phyloP scores from a whole-genome alignment of 2,329 filamentous ascomycete species.

The Penicillium sp. region DNA sequence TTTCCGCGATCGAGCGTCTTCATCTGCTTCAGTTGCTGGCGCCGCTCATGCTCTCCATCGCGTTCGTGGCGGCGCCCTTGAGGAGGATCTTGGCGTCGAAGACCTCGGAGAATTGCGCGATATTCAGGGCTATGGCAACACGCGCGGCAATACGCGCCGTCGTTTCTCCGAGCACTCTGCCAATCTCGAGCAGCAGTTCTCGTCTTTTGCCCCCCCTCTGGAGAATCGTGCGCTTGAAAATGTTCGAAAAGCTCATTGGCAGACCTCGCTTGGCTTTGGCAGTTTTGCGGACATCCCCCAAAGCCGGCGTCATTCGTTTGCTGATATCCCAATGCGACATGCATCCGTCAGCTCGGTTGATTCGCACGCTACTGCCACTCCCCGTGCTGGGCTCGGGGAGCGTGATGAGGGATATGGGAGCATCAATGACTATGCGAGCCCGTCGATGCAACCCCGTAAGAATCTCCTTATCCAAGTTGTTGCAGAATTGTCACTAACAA shows the following conservation, averaged over 20 bases:
- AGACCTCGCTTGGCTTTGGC: conserved; percentile 51
- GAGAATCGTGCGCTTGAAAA: conserved; percentile 48
- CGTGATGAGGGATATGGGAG: conserved; percentile 39
- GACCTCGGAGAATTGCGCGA: conserved; percentile 45
- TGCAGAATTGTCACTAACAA: conserved; percentile 30
- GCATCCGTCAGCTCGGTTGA: conserved; percentile 38
- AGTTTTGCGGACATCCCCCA: conserved; percentile 47
- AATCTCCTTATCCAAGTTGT: conserved; percentile 36
- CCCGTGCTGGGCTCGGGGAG: conserved; percentile 35
- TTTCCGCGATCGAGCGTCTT: conserved; percentile 43
- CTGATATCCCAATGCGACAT: conserved; percentile 50
- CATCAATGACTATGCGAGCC: conserved; percentile 38
- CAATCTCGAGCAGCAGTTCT: conserved; percentile 43
- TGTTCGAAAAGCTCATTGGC: conserved; percentile 50
- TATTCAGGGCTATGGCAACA: conserved; percentile 40
- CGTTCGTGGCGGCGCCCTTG: conserved; percentile 42
- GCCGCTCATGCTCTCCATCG: conserved; percentile 38
- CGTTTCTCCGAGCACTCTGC: conserved; percentile 47
- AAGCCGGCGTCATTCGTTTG: conserved; percentile 52
- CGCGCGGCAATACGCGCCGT: conserved; percentile 38
- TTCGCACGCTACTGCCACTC: conserved; percentile 23
- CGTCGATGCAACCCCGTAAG: conserved; percentile 45
- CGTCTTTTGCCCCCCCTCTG: conserved; percentile 33
- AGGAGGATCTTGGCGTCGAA: conserved; percentile 47
- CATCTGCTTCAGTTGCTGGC: conserved; percentile 37